Evolutionary conservation across 2,329 filamentous ascomycete genomes (phyloP).

Genomic region (Cladosporium sp.): DNA sequence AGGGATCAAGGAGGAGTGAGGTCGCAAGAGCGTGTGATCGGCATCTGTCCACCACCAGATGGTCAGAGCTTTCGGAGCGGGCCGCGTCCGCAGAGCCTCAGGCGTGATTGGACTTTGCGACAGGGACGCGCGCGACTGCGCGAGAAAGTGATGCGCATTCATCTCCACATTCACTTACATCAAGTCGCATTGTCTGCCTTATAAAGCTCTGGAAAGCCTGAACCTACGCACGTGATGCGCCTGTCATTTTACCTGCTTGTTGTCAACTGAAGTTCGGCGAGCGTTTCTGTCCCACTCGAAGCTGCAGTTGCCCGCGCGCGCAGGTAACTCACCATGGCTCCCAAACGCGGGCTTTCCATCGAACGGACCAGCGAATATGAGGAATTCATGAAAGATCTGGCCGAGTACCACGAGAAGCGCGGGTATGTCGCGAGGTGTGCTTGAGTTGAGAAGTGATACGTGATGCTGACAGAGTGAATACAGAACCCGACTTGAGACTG

Average conservation of each 20-base stretch:
- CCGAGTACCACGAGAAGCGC: constrained; percentile 74
- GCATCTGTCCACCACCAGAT: background rate
- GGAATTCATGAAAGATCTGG: constrained; percentile 74
- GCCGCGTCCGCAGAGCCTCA: constrained; percentile 10
- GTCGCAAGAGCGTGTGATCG: background rate
- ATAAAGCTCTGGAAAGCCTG: background rate
- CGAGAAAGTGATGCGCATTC: constrained; percentile 5
- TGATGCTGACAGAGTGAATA: constrained; percentile 25
- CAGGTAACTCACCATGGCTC: constrained; percentile 43
- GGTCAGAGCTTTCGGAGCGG: background rate
- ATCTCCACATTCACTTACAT: constrained; percentile 5
- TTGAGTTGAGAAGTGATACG: background rate
- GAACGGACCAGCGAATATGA: constrained; percentile 66
- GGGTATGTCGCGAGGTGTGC: constrained; percentile 52
- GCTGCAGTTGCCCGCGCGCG: constrained; percentile 12
- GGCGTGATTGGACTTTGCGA: constrained; percentile 10
- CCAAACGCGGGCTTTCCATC: constrained; percentile 49
- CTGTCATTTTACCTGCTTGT: background rate
- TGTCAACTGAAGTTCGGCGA: background rate
- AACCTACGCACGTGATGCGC: constrained; percentile 8
- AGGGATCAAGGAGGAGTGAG: background rate
- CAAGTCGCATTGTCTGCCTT: background rate
- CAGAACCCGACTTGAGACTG: constrained; percentile 72
- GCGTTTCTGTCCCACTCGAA: background rate
- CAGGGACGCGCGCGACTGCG: constrained; percentile 13